Conservation (phyloP, 108 stramenopile species). For the Cyclotella atomus region DNA sequence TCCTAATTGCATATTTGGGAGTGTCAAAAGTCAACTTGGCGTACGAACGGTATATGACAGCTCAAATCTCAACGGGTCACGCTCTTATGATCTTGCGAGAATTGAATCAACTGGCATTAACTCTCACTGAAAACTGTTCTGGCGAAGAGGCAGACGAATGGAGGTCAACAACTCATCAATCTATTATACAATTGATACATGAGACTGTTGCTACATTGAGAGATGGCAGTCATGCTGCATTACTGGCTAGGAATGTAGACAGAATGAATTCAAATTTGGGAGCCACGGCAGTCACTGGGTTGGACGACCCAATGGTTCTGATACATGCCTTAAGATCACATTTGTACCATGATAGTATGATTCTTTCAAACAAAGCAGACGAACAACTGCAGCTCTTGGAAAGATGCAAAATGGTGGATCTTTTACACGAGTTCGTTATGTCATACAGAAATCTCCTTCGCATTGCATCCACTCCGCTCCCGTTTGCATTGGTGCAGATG, state of each 20-base stretch:
- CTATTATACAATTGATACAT: constrained; percentile 42
- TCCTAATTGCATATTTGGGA: constrained; percentile 58
- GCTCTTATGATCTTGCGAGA: constrained; percentile 44
- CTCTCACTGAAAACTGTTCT: constrained; percentile 29
- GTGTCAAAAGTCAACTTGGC: constrained; percentile 59
- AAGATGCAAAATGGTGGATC: constrained; percentile 49
- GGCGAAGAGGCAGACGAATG: constrained; percentile 24
- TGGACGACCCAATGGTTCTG: constrained; percentile 49
- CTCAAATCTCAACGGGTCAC: constrained; percentile 36
- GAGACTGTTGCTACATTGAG: constrained; percentile 29
- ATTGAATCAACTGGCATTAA: constrained; percentile 50
- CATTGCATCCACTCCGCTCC: constrained; percentile 59
- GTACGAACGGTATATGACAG: constrained; percentile 57
- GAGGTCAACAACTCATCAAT: constrained; percentile 21
- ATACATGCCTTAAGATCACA: constrained; percentile 59
- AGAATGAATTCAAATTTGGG: not conserved
- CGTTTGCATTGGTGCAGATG: constrained; percentile 70
- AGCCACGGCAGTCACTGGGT: not conserved
- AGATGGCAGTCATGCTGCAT: constrained; percentile 31
- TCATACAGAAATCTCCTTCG: constrained; percentile 40
- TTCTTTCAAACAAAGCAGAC: not conserved
- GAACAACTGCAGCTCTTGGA: constrained; percentile 47
- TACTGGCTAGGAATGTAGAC: constrained; percentile 33
- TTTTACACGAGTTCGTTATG: constrained; percentile 48
- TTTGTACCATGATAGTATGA: constrained; percentile 35